A percentile compares a stretch with the other conserved stretches of the same genome.
Evolutionary conservation across 2,329 filamentous ascomycete genomes (phyloP).

Genomic region (Nemania sp.): DNA sequence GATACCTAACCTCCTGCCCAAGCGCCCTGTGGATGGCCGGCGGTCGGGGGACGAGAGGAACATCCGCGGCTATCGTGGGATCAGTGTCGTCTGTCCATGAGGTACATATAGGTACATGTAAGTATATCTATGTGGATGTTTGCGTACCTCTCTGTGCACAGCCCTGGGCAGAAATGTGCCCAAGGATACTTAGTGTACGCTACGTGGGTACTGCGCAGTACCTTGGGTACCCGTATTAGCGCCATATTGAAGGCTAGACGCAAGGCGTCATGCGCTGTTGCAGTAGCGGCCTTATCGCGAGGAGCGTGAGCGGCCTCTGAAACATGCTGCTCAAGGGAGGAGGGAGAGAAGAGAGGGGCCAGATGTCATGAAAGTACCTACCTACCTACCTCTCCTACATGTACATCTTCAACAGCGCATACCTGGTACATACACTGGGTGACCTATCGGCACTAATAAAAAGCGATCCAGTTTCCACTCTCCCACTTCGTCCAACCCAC

Average conservation of each 20-base stretch:
- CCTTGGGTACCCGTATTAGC: neutral
- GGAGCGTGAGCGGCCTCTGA: constrained; percentile 12
- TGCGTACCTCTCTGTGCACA: too few relatives aligned
- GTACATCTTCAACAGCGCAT: neutral
- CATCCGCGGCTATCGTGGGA: constrained; percentile 4
- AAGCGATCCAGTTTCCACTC: constrained; percentile 17
- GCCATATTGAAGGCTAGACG: neutral
- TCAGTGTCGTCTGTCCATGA: constrained; percentile 6
- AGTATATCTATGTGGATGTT: too few relatives aligned
- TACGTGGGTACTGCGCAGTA: neutral
- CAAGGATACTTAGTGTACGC: too few relatives aligned
- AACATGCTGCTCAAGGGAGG: constrained; percentile 2
- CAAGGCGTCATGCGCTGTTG: constrained; percentile 7
- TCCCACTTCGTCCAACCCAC: constrained; percentile 11
- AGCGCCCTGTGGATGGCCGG: constrained; percentile 7
- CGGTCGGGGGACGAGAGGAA: constrained; percentile 3
- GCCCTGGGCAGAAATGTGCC: too few relatives aligned
- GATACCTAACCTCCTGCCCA: neutral
- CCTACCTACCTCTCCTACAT: too few relatives aligned
- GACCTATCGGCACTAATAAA: constrained; percentile 10
- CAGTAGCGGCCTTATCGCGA: constrained; percentile 17
- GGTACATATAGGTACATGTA: too few relatives aligned
- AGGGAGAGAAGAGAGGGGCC: constrained; percentile 18
- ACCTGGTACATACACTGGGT: neutral
- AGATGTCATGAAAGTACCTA: too few relatives aligned